Percentiles rank a stretch among this genome's conserved stretches.
phyloP scores from a whole-genome alignment of 768 basidiomycete species.

The Naganishia onofrii region DNA sequence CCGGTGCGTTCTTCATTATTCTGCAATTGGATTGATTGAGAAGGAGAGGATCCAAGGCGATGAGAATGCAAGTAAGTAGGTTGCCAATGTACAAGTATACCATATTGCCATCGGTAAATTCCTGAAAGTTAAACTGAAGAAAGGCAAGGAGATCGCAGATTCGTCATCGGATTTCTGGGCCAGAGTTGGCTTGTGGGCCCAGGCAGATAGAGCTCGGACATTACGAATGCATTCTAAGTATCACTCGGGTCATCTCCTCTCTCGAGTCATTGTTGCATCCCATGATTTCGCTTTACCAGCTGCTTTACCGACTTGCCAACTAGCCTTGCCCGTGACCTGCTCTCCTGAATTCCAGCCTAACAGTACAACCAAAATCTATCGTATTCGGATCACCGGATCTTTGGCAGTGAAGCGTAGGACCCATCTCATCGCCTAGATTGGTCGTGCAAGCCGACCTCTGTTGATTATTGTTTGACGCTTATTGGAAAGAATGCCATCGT shows the following conservation, averaged over 20 bases:
- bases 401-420: not conserved
- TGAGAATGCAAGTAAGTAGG: not conserved
- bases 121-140: too few species aligned
- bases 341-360: too few species aligned
- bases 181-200: too few species aligned
- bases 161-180: not conserved
- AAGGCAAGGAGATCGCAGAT: not conserved
- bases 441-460: not conserved
- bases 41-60: not conserved
- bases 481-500: constrained; percentile 38
- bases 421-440: not conserved
- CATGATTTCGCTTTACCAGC: not conserved
- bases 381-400: not conserved
- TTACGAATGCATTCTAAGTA: too few species aligned
- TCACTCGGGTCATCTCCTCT: not conserved
- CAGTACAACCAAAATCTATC: not conserved
- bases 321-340: too few species aligned
- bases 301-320: too few species aligned
- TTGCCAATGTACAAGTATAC: not conserved
- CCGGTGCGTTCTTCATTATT: not conserved
- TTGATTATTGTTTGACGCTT: not conserved
- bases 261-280: not conserved
- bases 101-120: not conserved
- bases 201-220: not conserved
- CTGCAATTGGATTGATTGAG: not conserved